Evolutionary conservation across 768 basidiomycete genomes (phyloP), one percentile per base, ranked within the genome.

Genomic region (Russula sp.): DNA sequence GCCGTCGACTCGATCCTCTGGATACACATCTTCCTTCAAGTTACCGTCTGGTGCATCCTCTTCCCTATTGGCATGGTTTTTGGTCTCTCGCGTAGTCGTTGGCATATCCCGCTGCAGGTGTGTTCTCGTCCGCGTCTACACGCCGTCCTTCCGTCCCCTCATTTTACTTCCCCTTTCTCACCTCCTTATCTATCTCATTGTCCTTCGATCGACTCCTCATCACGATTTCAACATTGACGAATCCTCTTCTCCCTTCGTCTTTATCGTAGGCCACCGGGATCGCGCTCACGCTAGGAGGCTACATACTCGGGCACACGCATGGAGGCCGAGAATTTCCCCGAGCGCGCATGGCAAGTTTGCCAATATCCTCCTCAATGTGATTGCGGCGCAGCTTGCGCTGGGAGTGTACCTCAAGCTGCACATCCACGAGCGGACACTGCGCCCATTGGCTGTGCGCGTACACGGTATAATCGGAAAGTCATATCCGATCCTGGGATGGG

Each of bases 391-490:
- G 75, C 77, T 90, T 13, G 69, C 73, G 26, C 77, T 93, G 54
- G 95, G 95, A 5, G 82, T 92, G 50, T 98, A 96, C 75, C 86
- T 98, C 69, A 97, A 96, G 75, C 77, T 95, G 8, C 95, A 97
- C 73, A 87, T 97, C 30, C 81, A 94, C 66, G 92, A 96, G 75
- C 79, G 80, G 64, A 83, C 86, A 1, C 66, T 87, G 11, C 81
- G 94, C 44, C 89, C 88, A 1, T 89, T 80, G 71, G 85, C 86
- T 0, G 89, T 92, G 5, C 73, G 76, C 4, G 76, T 77, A 1
- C 94, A 96, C 69, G 88, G 90, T 0, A 69, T 90, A n/a, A 75
- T 97, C 16, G 94, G 94, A 14, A 94, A 89, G 73, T 66, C 78
- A 11, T 97, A 90, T 73, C 94, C 94, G 0, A 76, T 96, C 61